Evolutionary conservation across 495 filamentous ascomycete genomes (phyloP).

Genomic region (Astrothelium subdiscretum): DNA sequence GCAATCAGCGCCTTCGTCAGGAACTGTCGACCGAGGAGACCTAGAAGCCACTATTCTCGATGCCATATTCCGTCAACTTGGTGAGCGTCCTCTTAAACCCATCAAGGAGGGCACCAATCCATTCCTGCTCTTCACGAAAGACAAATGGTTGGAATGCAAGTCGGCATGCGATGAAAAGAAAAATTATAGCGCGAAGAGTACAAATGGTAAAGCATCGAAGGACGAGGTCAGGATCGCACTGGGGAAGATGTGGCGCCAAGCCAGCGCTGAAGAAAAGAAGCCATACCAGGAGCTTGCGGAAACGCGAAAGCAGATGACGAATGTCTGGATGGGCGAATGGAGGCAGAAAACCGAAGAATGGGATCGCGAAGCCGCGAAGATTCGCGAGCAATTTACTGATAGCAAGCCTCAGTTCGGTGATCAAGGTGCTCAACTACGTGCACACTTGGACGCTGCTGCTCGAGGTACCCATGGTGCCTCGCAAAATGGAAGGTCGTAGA

Average conservation of each 20-base stretch:
- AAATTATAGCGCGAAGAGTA: slow-evolving; percentile 24
- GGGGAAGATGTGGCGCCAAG: slow-evolving; percentile 81
- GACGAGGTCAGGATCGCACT: slow-evolving; percentile 73
- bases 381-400: slow-evolving; percentile 49
- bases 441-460: slow-evolving; percentile 4
- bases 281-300: slow-evolving; percentile 66
- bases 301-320: slow-evolving; percentile 51
- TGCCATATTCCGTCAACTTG: slow-evolving; percentile 56
- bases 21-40: slow-evolving; percentile 13
- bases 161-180: slow-evolving; percentile 56
- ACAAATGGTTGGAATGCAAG: slow-evolving; percentile 65
- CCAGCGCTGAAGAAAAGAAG: slow-evolving; percentile 49
- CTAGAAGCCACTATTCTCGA: slow-evolving; percentile 66
- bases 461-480: background rate
- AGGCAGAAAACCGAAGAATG: slow-evolving; percentile 50
- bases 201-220: slow-evolving; percentile 51
- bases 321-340: slow-evolving; percentile 45
- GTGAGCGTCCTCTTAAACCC: slow-evolving; percentile 59
- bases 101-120: slow-evolving; percentile 55
- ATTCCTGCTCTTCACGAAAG: slow-evolving; percentile 60
- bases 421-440: background rate
- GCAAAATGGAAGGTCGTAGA: too few species aligned
- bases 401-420: slow-evolving; percentile 3
- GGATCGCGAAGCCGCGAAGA: slow-evolving; percentile 50
- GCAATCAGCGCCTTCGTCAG: background rate